Conservation (phyloP, 164 flowering plant genomes). For the Buxus sempervirens region DNA sequence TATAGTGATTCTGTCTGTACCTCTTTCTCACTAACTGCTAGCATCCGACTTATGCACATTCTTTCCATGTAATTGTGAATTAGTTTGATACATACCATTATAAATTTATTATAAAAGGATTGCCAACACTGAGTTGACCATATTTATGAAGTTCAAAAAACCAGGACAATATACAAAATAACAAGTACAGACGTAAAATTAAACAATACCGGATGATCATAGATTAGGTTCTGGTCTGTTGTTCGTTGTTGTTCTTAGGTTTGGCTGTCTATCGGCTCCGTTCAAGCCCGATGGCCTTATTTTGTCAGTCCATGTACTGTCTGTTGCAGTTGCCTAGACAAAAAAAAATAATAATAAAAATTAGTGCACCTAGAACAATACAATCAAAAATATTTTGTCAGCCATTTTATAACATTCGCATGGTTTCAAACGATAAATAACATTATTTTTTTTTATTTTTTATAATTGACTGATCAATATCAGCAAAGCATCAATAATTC, state of each 20-base stretch:
- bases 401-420: no score
- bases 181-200: neutral
- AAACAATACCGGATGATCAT: slow-evolving; percentile 70
- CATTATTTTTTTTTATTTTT: no score
- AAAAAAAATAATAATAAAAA: neutral
- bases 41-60: neutral
- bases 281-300: no score
- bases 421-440: no score
- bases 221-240: no score
- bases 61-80: neutral
- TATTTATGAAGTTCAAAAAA: no score
- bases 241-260: no score
- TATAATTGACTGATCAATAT: no score
- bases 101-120: neutral
- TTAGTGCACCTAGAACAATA: neutral
- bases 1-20: no score
- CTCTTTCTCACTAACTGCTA: neutral
- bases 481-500: no score
- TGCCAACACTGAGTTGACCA: neutral
- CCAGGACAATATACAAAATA: neutral
- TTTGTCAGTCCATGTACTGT: no score
- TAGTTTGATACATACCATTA: neutral
- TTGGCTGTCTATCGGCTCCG: no score
- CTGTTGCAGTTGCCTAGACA: slow-evolving; percentile 66
- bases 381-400: neutral